These are phyloP conservation scores for Cunninghamia lanceolata DNA, from an alignment of 75 land plant genomes.

Conservation along the genomic window DNA sequence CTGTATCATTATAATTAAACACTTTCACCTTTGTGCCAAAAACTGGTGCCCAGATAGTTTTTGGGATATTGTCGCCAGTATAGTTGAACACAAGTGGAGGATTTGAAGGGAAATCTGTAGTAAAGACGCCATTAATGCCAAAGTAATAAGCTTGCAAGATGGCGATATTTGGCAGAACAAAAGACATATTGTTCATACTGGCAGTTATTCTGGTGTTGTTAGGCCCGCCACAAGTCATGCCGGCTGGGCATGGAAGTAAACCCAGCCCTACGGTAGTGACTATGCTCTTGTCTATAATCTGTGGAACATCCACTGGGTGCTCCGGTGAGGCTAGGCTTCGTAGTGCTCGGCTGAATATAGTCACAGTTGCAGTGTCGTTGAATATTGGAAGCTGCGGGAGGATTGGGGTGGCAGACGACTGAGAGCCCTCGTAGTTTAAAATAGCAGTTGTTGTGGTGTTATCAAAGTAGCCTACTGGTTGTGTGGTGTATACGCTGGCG, in stretches of 20 bases:
- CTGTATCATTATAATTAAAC: slow-evolving; percentile 4
- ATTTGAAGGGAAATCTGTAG: too few relatives aligned
- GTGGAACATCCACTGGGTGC: too few relatives aligned
- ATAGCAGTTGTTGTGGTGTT: background rate
- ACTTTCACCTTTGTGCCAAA: slow-evolving; percentile 16
- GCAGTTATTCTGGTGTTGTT: slow-evolving; percentile 5
- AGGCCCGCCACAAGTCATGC: slow-evolving; percentile 4
- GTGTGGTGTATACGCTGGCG: slow-evolving; percentile 9
- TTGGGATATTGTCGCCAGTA: background rate
- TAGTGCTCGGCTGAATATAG: slow-evolving; percentile 6
- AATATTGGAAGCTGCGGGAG: slow-evolving; percentile 11
- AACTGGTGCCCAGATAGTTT: background rate
- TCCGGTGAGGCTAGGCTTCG: slow-evolving; percentile 12
- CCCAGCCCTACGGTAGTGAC: slow-evolving; percentile 12
- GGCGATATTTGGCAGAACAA: slow-evolving; percentile 17
- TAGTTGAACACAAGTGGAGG: slow-evolving; percentile 13
- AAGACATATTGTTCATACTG: slow-evolving; percentile 29
- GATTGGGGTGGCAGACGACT: background rate
- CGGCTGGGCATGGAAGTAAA: slow-evolving; percentile 8
- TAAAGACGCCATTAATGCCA: too few relatives aligned
- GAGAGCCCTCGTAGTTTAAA: background rate
- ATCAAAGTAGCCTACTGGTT: background rate
- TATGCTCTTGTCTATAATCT: background rate
- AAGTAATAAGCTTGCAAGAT: slow-evolving; percentile 6
- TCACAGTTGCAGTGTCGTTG: background rate